Evolutionary conservation across 108 stramenopile genomes (phyloP).

Genomic region (Mayamaea pseudoterrestris): DNA sequence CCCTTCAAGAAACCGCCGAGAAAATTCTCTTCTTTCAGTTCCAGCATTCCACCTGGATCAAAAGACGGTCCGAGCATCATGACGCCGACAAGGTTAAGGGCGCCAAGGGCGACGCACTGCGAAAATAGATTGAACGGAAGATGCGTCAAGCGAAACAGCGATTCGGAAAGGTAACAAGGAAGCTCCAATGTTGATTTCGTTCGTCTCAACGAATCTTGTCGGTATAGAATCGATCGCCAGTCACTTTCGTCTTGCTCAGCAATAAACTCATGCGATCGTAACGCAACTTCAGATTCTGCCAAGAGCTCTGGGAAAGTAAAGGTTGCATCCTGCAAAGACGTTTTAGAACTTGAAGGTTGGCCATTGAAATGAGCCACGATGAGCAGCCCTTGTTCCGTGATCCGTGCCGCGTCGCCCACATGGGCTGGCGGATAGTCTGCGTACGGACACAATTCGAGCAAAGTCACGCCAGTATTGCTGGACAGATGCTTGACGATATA

Average conservation of each 20-base stretch:
- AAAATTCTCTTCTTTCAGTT: conserved; percentile 7
- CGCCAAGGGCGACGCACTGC: conserved; percentile 41
- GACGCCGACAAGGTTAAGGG: conserved; percentile 64
- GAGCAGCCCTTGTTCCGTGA: conserved; percentile 30
- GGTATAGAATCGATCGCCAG: conserved; percentile 5
- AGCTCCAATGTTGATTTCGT: conserved; percentile 7
- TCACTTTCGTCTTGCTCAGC: conserved; percentile 21
- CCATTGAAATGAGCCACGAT: conserved; percentile 76
- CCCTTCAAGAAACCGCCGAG: conserved; percentile 7
- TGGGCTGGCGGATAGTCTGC: conserved; percentile 51
- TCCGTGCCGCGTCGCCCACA: conserved; percentile 12
- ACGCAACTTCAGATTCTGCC: conserved; percentile 25
- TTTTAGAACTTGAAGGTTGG: conserved; percentile 23
- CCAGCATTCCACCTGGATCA: conserved; percentile 38
- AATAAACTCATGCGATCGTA: conserved; percentile 5
- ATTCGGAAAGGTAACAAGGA: conserved; percentile 46
- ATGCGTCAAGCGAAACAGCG: conserved; percentile 32
- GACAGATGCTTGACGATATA: conserved; percentile 29
- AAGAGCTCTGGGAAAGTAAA: conserved; percentile 74
- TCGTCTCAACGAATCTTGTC: not conserved
- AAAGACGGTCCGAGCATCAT: conserved; percentile 50
- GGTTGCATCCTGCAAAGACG: conserved; percentile 7
- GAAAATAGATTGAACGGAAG: conserved; percentile 43
- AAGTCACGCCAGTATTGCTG: conserved; percentile 23
- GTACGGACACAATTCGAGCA: conserved; percentile 48